Percentiles rank a stretch among this genome's conserved stretches.
These are phyloP conservation scores for Solanum aculeatissimum DNA, from an alignment of 305 asterid genomes.

Conservation along the genomic window DNA sequence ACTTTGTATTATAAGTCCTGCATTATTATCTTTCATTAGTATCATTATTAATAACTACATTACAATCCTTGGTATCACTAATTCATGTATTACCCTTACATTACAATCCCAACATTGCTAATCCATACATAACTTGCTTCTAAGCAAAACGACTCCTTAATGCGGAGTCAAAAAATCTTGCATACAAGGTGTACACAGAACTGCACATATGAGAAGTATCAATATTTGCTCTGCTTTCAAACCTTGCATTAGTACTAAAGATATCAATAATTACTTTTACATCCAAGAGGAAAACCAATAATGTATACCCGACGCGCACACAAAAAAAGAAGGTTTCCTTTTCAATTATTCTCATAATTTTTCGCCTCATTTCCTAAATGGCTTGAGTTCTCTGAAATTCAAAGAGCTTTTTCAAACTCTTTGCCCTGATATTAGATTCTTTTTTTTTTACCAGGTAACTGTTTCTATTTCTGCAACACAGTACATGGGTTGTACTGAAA, in stretches of 20 bases:
- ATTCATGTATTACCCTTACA: not conserved
- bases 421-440: not conserved
- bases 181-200: not conserved
- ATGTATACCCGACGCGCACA: not conserved
- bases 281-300: not conserved
- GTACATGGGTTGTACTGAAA: too few species aligned
- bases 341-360: not conserved
- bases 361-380: not conserved
- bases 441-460: too few species aligned
- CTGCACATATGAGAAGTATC: not conserved
- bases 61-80: not conserved
- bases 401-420: not conserved
- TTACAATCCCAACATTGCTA: not conserved
- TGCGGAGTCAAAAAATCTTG: not conserved
- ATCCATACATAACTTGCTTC: not conserved
- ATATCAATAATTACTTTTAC: not conserved
- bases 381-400: not conserved
- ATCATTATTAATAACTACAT: not conserved
- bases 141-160: not conserved
- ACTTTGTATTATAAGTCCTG: not conserved
- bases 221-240: not conserved
- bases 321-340: not conserved
- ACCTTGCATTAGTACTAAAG: not conserved
- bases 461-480: too few species aligned
- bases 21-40: not conserved